A percentile compares a stretch with the other conserved stretches of the same genome.
Conservation (phyloP, 2,329 filamentous ascomycete genomes). For the Tolypocladium guangdongense region DNA sequence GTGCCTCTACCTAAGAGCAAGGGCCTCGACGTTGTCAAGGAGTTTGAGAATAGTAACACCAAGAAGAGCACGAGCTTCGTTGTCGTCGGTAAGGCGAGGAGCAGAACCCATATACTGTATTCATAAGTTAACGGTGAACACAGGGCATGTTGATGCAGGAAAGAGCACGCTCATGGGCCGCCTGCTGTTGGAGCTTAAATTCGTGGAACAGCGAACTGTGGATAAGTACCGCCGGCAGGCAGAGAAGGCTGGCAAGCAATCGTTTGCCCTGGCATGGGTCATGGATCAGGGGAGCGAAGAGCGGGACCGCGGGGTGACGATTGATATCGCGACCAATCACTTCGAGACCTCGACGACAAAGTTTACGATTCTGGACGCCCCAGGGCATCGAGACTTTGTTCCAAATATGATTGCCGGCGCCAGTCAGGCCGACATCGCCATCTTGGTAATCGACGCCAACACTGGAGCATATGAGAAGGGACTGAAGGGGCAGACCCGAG, state of each 20-base stretch:
- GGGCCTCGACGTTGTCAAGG: conserved; percentile 73
- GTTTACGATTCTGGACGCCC: conserved; percentile 92
- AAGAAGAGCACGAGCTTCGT: conserved; percentile 87
- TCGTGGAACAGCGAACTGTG: conserved; percentile 78
- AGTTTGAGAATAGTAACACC: conserved; percentile 62
- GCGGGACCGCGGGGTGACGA: conserved; percentile 80
- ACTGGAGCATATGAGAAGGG: conserved; percentile 90
- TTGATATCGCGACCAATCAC: conserved; percentile 90
- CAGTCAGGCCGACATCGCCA: conserved; percentile 89
- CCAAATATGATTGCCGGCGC: conserved; percentile 98
- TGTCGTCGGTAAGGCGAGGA: conserved; percentile 59
- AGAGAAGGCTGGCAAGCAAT: conserved; percentile 83
- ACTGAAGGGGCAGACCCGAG: conserved; percentile 83
- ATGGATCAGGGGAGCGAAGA: conserved; percentile 89
- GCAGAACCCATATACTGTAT: too few relatives aligned
- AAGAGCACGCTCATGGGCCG: conserved; percentile 97
- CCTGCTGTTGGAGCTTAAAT: conserved; percentile 78
- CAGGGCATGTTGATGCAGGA: conserved; percentile 91
- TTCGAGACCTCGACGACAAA: conserved; percentile 81
- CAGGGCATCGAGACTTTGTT: conserved; percentile 90
- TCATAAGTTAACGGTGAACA: not conserved
- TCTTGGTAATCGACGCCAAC: conserved; percentile 85
- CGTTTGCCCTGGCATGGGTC: conserved; percentile 94
- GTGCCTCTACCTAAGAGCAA: conserved; percentile 55
- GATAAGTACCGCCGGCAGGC: conserved; percentile 84